Base-by-base conservation (phyloP, 164 flowering plant genomes). In the Nymphaea colorata region DNA sequence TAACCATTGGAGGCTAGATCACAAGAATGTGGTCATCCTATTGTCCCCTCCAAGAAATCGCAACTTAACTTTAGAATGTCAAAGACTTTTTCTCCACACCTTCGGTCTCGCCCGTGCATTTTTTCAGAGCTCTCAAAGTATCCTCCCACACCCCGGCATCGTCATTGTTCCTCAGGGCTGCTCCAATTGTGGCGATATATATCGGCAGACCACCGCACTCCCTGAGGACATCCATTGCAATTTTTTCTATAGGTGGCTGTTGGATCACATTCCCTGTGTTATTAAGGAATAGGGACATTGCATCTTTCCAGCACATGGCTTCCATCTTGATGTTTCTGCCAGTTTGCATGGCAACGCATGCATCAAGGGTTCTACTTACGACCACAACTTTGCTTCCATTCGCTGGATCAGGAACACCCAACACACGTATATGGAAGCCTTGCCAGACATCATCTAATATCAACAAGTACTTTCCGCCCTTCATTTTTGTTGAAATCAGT, bases 141-240 rank as follows among this genome's bases (percentile, higher is more conserved):
- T 63, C 16, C 43, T 63, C 6, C 65, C 65, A 63, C 42, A 41
- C 42, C 8, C 42, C 43, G 15, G 4, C 6, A 4, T 63, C 12
- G 25, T 66, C 61, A 25, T 44, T 66, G 55, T 18, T 71, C 3
- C 68, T 43, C 73, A 70, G 65, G 36, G 73, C 4, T n/a, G 41
- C 15, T 2, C 66, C 66, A 3, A 63, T 17, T 3, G 66, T 41
- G 6, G 62, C 15, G 44, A 71, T 59, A 3, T 69, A 69, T 14
- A 71, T 18, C 15, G 73, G 73, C 12, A 71, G 64, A 6, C 68
- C 68, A 41, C 65, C 11, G 45, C 73, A 71, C 62, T 66, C 68
- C 6, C 25, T 44, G 6, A 57, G 64, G 3, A 71, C 60, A 0
- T 0, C 42, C 14, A 36, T 14, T 25, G 73, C 73, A 2, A 65